Evolutionary conservation across 2,329 filamentous ascomycete genomes (phyloP), one percentile per base, ranked within the genome.

Genomic region (Penicillium brevicompactum): DNA sequence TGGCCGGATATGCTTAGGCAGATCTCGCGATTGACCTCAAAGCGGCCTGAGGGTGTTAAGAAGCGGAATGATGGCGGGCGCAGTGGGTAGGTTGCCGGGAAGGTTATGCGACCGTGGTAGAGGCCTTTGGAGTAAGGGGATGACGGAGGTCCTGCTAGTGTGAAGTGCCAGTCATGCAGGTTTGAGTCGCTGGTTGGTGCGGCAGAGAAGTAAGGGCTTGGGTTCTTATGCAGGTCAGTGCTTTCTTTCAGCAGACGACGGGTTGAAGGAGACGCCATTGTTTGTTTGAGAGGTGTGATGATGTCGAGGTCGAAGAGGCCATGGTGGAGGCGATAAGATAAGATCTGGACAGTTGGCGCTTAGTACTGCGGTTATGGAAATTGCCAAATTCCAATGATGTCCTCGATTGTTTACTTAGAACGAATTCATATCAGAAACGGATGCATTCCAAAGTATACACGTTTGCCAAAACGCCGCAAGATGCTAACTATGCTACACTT

Each of bases 91-190:
- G 89, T 86, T 0, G 92, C 84, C 1, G 94, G 94, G 1, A 99
- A 86, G 38, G 92, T 84, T 72, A 99, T 97, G 69, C 93, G 91
- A 55, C 94, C 94, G 76, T 99, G 94, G 79, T 97, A 99, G 68
- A 97, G 84, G 46, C 94, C 94, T 31, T 82, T 79, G 43, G 86
- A 85, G 76, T 92, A 97, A 37, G 87, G 85, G 0, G 91, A 92
- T 16, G 84, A 80, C 0, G 93, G 93, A 0, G 93, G 92, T 0
- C 94, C 94, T 49, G 88, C 86, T n/a, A 99, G 82, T 0, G 94
- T 99, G 77, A 97, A 99, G 79, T 99, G 94, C 94, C 94, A 99
- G 76, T 97, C 92, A 77, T 96, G 96, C 51, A 99, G 87, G 75
- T 97, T 92, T 31, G 85, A 82, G 70, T 97, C 93, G 59, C 93